phyloP scores from a whole-genome alignment of 306 rosid species.

The Neltuma alba region DNA sequence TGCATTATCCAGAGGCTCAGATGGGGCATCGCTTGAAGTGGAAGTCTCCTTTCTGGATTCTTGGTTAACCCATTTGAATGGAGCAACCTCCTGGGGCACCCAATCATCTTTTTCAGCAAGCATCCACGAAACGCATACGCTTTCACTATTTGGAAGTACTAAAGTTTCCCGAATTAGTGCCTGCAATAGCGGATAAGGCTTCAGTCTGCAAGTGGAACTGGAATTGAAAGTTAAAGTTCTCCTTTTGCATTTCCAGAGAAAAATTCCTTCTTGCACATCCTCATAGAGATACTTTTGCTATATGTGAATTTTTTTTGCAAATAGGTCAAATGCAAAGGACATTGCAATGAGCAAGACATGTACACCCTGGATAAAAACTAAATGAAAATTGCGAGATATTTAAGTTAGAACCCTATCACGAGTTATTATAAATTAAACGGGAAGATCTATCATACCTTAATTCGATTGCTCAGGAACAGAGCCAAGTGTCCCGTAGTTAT shows the following conservation, averaged over 20 bases:
- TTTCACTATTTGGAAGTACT: conserved; percentile 86
- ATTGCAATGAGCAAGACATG: neutral
- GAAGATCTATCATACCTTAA: conserved; percentile 68
- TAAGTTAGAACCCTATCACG: neutral
- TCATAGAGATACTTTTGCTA: neutral
- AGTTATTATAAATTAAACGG: conserved; percentile 11
- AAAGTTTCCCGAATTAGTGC: conserved; percentile 67
- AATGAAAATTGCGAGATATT: neutral
- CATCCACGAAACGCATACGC: conserved; percentile 81
- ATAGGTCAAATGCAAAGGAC: neutral
- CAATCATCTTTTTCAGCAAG: conserved; percentile 88
- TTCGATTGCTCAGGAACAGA: conserved; percentile 61
- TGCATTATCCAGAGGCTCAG: conserved; percentile 38
- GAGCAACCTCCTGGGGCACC: conserved; percentile 76
- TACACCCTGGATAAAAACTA: neutral
- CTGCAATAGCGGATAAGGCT: conserved; percentile 55
- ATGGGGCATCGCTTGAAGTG: conserved; percentile 37
- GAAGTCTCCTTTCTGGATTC: conserved; percentile 54
- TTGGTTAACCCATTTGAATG: conserved; percentile 77
- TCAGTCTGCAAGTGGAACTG: conserved; percentile 30
- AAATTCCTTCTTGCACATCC: neutral
- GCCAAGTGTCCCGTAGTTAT: conserved; percentile 73
- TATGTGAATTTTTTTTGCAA: neutral
- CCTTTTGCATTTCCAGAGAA: neutral
- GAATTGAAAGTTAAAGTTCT: neutral